Evolutionary conservation across 257 asterid genomes (phyloP), one percentile per base, ranked within the genome.

Genomic region (Penstemon newberryi): DNA sequence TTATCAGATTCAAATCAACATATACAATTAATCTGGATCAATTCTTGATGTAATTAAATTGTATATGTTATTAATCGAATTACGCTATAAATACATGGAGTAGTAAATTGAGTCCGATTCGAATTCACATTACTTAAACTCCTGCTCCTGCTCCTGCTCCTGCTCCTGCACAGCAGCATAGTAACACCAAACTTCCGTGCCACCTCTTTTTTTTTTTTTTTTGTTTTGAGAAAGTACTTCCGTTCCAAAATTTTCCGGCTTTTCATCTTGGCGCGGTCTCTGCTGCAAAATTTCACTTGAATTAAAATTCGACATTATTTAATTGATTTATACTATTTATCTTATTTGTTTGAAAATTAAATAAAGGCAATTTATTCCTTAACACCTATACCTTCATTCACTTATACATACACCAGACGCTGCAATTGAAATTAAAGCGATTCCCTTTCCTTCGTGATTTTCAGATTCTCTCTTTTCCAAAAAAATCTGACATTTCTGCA

Each of bases 231-330:
- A 25, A 25, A 25, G 3, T 25, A 25, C 53, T 53, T 50, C 10
- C 45, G 71, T 87, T 77, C 70, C 69, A 77, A 65, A 53, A 62
- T 62, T 12, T 77, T 76, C 56, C 68, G 68, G 56, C 68, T 63
- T 50, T 15, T 59, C 55, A 18, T 60, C 51, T 79, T 79, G 85
- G 83, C 89, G 93, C 95, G 85, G 65, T 70, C 73, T 76, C 77
- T 73, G 60, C 86, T 59, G 80, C 84, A 74, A 74, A 83, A 46
- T 73, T 75, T 65, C 76, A 67, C 67, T 75, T 70, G 47, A 73
- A 75, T 66, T 15, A 6, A 41, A 60, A 46, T 49, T 62, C 15
- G 19, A 5, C 39, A 39, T 5, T 15, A 61, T 62, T 43, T 13
- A 42, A 42, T 39, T 46, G 12, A 12, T 10, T 3, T 25, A 42